A percentile compares a stretch with the other conserved stretches of the same genome.
phyloP scores from a whole-genome alignment of 2,329 filamentous ascomycete genomes.

The Fusarium sp. region DNA sequence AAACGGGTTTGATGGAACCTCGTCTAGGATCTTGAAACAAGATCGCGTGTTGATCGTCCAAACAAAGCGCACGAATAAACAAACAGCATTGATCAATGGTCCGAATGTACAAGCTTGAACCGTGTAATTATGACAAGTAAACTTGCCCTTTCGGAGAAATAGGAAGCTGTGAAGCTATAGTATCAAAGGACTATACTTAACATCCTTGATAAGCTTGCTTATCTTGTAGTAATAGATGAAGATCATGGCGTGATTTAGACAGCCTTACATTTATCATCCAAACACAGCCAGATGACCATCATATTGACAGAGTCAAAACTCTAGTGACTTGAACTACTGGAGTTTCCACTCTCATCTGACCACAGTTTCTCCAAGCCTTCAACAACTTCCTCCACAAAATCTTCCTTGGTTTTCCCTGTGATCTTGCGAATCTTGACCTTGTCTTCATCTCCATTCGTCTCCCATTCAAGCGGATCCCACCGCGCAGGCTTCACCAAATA shows the following conservation, averaged over 20 bases:
- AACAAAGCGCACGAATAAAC: slow-evolving; percentile 6
- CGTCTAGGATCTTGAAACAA: slow-evolving; percentile 20
- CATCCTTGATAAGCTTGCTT: not conserved
- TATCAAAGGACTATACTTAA: not conserved
- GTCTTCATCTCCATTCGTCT: not conserved
- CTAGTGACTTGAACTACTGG: not conserved
- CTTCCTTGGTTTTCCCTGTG: not conserved
- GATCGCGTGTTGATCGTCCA: slow-evolving; percentile 3
- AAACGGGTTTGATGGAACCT: slow-evolving; percentile 14
- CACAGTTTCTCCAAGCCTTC: not conserved
- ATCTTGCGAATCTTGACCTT: not conserved
- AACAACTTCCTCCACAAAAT: not conserved
- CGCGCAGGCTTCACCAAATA: not conserved
- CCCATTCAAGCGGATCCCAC: slow-evolving; percentile 11
- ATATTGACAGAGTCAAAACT: not conserved
- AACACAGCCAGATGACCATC: not conserved
- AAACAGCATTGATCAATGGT: slow-evolving; percentile 19
- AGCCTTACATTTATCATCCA: not conserved
- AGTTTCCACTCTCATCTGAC: not conserved
- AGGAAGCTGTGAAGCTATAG: not conserved
- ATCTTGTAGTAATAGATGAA: not conserved
- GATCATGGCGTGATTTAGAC: too few relatives aligned
- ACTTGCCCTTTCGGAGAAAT: not conserved
- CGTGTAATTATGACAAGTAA: not conserved
- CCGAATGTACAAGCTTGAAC: not conserved